Evolutionary conservation across 2,329 filamentous ascomycete genomes (phyloP).

Genomic region (Aspergillus eucalypticola): DNA sequence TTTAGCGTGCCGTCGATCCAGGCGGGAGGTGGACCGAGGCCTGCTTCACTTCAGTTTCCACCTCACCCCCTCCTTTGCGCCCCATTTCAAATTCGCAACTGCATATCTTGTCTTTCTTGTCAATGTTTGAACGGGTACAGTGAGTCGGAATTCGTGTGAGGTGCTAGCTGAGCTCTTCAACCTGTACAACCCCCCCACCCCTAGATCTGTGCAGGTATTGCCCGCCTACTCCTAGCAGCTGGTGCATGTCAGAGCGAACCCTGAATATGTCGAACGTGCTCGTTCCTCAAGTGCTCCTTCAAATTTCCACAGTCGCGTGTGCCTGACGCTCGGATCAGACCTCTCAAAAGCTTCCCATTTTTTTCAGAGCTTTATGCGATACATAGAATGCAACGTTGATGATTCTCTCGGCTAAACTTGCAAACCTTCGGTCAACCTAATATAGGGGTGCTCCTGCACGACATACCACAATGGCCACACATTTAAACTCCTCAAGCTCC

Average conservation of each 20-base stretch:
- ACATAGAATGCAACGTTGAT: conserved; percentile 15
- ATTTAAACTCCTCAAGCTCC: conserved; percentile 14
- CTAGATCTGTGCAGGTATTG: conserved; percentile 8
- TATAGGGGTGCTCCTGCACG: conserved; percentile 7
- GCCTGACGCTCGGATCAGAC: conserved; percentile 11
- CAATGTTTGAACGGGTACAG: background rate
- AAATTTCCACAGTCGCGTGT: conserved; percentile 14
- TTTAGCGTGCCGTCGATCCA: conserved; percentile 11
- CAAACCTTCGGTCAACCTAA: conserved; percentile 9
- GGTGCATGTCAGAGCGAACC: conserved; percentile 14
- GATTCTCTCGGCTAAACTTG: conserved; percentile 2
- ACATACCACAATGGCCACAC: conserved; percentile 25
- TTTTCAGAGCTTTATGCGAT: conserved; percentile 2
- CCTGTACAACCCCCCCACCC: conserved; percentile 1
- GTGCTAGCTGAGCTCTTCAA: conserved; percentile 8
- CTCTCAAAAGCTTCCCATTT: background rate
- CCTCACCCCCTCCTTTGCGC: conserved; percentile 7
- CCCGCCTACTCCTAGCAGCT: conserved; percentile 16
- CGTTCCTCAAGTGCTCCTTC: conserved; percentile 16
- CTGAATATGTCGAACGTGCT: conserved; percentile 28
- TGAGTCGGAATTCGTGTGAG: background rate
- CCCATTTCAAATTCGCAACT: background rate
- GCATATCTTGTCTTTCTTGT: background rate
- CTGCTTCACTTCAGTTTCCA: conserved; percentile 8
- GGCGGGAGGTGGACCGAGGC: conserved; percentile 13